Base-by-base conservation (phyloP, 768 basidiomycete genomes). In the Calocera cornea region DNA sequence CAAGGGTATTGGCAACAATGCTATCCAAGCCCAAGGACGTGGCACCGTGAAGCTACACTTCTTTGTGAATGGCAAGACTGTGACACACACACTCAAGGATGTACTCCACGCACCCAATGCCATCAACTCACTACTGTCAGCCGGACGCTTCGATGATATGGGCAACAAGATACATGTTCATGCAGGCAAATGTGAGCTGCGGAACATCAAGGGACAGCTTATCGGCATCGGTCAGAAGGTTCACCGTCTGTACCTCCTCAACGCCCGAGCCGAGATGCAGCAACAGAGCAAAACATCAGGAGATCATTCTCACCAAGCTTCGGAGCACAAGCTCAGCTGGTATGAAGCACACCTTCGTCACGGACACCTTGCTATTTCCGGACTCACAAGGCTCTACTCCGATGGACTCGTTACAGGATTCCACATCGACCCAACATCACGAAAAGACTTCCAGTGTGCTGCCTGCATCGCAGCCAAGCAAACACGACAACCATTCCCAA, bases 41-140 rank as follows among this genome's bases (percentile, higher is more conserved):
- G 31, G 64, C 12, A 29, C 31, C 7, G 24, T 64, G 7, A 11
- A 34, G 36, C 31, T 50, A 27, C 12, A 64, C 64, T 40, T 64
- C 19, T 34, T 12, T 34, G 33, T 64, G 10, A 64, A 34, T 27
- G 36, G 33, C 7, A 16, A 64, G 64, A 66, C 68, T 67, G 24
- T 95, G 92, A 12, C 92, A 92, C n/a, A 88, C 74, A 14, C 85
- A 87, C 36, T 60, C 27, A 60, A 60, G 54, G 54, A 60, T 60
- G 54, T 60, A 2, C 54, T 60, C 54, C 54, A 60, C 31, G 54
- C 54, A 60, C 54, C 54, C 31, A 60, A 60, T 60, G 54, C 54
- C 10, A 27, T 60, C 27, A 60, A 60, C 31, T 60, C 54, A 3
- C 54, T 60, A 16, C 54, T 60, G 16, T 60, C 54, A 29, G 54